Conservation (phyloP, 495 filamentous ascomycete genomes). For the Rostrohypoxylon terebratum region DNA sequence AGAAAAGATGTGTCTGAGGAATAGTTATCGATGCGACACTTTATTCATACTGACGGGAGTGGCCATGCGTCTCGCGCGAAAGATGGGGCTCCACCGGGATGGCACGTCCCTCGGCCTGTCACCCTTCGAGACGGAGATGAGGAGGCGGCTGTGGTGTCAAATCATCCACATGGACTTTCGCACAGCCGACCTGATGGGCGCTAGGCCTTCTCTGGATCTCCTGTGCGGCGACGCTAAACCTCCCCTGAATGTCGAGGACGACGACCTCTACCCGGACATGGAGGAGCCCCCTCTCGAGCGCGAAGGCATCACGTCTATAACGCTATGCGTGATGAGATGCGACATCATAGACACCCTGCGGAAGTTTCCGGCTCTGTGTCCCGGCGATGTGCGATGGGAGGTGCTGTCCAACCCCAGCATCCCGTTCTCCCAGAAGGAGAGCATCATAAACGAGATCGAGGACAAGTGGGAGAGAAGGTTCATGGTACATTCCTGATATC, state of each 20-base stretch:
- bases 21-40: slow-evolving; percentile 57
- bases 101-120: slow-evolving; percentile 55
- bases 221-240: slow-evolving; percentile 24
- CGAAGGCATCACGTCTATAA: slow-evolving; percentile 32
- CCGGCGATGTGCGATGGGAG: slow-evolving; percentile 48
- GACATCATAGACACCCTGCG: slow-evolving; percentile 40
- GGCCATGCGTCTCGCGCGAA: slow-evolving; percentile 61
- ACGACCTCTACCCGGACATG: slow-evolving; percentile 51
- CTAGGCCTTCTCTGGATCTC: slow-evolving; percentile 68
- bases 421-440: slow-evolving; percentile 51
- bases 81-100: slow-evolving; percentile 63
- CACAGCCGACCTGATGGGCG: slow-evolving; percentile 53
- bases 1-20: slow-evolving; percentile 58
- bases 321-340: slow-evolving; percentile 32
- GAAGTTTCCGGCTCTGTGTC: background rate
- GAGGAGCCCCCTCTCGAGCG: slow-evolving; percentile 40
- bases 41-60: slow-evolving; percentile 60
- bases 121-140: slow-evolving; percentile 54
- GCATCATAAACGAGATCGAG: slow-evolving; percentile 27
- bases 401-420: slow-evolving; percentile 53
- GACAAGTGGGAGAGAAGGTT: slow-evolving; percentile 27
- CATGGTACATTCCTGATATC: background rate
- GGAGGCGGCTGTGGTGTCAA: slow-evolving; percentile 56
- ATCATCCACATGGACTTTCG: slow-evolving; percentile 53
- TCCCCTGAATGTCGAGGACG: slow-evolving; percentile 57